Evolutionary conservation across 345 rosid genomes (phyloP), one percentile per base, ranked within the genome.

Genomic region (Limnanthes douglasii): DNA sequence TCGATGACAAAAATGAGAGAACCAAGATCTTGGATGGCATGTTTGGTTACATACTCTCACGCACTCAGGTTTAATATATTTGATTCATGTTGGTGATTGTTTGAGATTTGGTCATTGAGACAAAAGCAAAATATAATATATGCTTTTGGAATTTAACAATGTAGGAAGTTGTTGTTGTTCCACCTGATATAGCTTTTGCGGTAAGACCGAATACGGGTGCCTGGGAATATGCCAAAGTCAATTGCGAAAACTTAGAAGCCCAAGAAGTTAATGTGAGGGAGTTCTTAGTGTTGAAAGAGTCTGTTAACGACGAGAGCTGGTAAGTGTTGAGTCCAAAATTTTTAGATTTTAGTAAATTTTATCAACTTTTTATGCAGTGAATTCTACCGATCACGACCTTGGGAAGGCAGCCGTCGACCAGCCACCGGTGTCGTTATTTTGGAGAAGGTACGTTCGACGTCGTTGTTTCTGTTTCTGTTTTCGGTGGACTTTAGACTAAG

Each of bases 181-280:
- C 96, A 25, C 96, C 98, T 2, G 51, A 45, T 39, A 74, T 84
- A 25, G 94, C 85, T 5, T 41, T 90, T 30, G 94, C 98, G 0
- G 88, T 56, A 9, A 63, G 98, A 51, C 95, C 78, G 3, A 77
- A 57, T 37, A 94, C 96, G 2, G 98, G 96, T 6, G 66, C 56
- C 51, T 90, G 94, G 92, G 98, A 84, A 47, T 77, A 59, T 39
- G 85, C 84, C 26, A 80, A 68, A 43, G 98, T 90, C 30, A 62
- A 74, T 21, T 51, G 78, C 25, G 66, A 59, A 13, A 68, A 72
- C 35, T 51, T 90, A 28, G 34, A 61, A 0, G 95, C 75, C 0
- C 90, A 72, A 9, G 79, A 55, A 24, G 72, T 80, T 44, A 55
- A 50, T 12, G 51, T 56, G 2, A 52, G 73, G 0, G 86, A 90